Evolutionary conservation across 805 yeast species (phyloP), one percentile per base, ranked within the genome.

Genomic region (Teunomyces tritomae): DNA sequence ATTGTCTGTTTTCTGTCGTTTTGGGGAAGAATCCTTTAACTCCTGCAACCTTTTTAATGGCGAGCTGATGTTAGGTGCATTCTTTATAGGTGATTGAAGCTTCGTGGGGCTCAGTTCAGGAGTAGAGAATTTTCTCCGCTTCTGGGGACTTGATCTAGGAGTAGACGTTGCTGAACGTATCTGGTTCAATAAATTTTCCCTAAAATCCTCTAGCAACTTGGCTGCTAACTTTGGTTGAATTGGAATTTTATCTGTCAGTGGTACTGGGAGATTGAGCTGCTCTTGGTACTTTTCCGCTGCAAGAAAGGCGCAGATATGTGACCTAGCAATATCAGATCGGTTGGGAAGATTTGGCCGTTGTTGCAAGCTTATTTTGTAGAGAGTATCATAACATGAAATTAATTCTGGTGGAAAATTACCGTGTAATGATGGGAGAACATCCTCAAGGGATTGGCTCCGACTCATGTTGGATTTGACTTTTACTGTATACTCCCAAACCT

Each of bases 241-340:
- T 0, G 94, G 92, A 1, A 86, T 76, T 51, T 73, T 75, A 41
- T 73, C 75, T 32, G 70, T 44, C 29, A 67, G 67, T 5, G 85
- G 87, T 3, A 68, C 67, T 0, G 85, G 78, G 7, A 82, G 67
- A 3, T 72, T 63, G 37, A 78, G 66, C 30, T 64, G 64, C 8
- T 68, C 64, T 9, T 67, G 66, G 37, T 78, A 73, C 51, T 73
- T 72, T 48, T 81, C 82, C 10, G 78, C 77, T 0, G 87, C 84
- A 20, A 85, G 59, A 51, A 68, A 79, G 4, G 89, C 86, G 61
- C 89, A 83, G 9, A 87, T 61, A 59, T 86, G 91, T 47, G 75
- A 76, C 46, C 92, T 68, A 1, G 89, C 89, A 2, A 78, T 68
- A 52, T 86, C 91, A 44, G 81, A 79, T 34, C 73, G 73, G 24